Percentiles rank a stretch among this genome's conserved stretches.
Conservation (phyloP, 805 yeast genomes). For the Starmerella bombicola region DNA sequence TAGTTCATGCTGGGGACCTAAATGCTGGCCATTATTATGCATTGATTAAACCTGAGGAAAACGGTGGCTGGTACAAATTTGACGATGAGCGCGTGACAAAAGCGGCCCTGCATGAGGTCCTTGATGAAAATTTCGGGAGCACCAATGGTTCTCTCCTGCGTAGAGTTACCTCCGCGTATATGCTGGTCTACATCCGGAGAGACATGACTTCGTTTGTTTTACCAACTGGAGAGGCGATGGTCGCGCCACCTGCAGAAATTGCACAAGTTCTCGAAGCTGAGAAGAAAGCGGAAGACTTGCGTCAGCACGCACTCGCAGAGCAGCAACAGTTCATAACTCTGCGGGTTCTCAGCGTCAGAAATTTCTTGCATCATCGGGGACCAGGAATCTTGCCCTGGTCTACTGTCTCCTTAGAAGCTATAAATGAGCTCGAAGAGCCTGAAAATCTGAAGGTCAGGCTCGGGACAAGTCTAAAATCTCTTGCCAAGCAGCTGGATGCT, state of each 20-base stretch:
- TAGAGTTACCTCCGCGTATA: conserved; percentile 88
- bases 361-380: conserved; percentile 12
- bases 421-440: conserved; percentile 11
- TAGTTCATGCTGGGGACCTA: conserved; percentile 92
- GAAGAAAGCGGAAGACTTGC: conserved; percentile 39
- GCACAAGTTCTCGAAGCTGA: conserved; percentile 55
- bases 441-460: conserved; percentile 12
- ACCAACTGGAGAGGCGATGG: conserved; percentile 31
- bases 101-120: conserved; percentile 72
- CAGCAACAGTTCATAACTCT: conserved; percentile 31
- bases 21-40: conserved; percentile 96
- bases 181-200: conserved; percentile 84
- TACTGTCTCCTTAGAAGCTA: background rate
- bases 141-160: conserved; percentile 40
- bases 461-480: conserved; percentile 8
- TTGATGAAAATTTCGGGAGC: conserved; percentile 86
- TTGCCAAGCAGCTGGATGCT: conserved; percentile 8
- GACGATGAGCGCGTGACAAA: conserved; percentile 92
- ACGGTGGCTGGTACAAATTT: conserved; percentile 63
- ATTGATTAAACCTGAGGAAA: conserved; percentile 64
- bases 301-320: conserved; percentile 56
- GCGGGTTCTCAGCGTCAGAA: conserved; percentile 5
- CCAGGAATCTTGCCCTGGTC: conserved; percentile 15
- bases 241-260: conserved; percentile 52
- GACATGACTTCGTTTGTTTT: conserved; percentile 45